Evolutionary conservation across 176 grass and related monocot species (phyloP), one percentile per base, ranked within the genome.

Genomic region (Oropetium thomaeum): DNA sequence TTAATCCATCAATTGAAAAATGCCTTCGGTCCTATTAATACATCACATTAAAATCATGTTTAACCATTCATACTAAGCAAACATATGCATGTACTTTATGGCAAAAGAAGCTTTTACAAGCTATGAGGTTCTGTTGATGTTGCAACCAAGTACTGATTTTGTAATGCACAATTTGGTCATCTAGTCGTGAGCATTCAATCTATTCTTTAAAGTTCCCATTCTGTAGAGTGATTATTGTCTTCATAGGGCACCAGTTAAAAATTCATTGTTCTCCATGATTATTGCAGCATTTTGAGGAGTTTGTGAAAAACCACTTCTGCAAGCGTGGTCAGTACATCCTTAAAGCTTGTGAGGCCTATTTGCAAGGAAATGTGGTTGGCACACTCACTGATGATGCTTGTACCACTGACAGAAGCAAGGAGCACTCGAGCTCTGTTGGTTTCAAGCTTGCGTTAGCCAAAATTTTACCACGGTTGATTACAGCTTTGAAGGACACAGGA

Each of bases 381-480:
- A 92, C 87, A 3, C 96, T 99, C 48, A 90, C 76, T 29, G 67
- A 81, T 32, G 91, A 92, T 37, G 91, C 89, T 15, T 92, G 81
- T 40, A 70, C 79, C 47, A 95, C 91, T 1, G 82, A 88, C 8
- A 86, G 81, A 58, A 95, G 82, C 84, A 81, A 71, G 76, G 91
- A 90, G 57, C 58, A 92, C 55, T 84, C 89, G 8, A 90, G 89
- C 71, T 99, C 96, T 4, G 85, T 92, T 2, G 96, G 96, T 29
- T 99, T 99, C 84, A 99, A 95, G 77, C 87, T 99, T 25, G 80
- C 91, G 13, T 76, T 99, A 15, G 81, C 82, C 37, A 99, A 99
- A 86, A 91, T 99, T 45, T 85, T 99, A 78, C 89, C 89, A 48
- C 58, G 77, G 53, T 82, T 99, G 81, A 66, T 92, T 59, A 66